Evolutionary conservation across 192 early-diverging fungal genomes (phyloP).

Genomic region (Entrophospora sp.): DNA sequence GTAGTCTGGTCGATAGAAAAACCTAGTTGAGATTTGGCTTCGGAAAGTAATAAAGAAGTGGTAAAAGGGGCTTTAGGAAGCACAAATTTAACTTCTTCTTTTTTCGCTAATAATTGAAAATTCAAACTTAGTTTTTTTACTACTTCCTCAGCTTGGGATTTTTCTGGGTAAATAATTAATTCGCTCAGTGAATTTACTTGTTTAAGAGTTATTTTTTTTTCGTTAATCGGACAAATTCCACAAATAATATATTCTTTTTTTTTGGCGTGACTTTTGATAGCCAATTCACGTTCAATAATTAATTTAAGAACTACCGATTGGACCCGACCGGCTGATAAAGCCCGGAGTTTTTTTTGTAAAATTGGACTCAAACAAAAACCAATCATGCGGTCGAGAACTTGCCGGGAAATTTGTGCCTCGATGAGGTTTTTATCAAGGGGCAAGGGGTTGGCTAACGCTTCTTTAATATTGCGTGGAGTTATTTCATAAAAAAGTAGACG

Average conservation of each 20-base stretch:
- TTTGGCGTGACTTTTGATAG: not conserved
- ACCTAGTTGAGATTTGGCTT: not conserved
- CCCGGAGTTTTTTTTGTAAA: not conserved
- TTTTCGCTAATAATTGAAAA: not conserved
- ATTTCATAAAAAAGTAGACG: slow-evolving; percentile 14
- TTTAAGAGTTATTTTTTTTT: not conserved
- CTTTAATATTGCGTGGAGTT: not conserved
- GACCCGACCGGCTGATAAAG: slow-evolving; percentile 1
- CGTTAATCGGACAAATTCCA: slow-evolving; percentile 3
- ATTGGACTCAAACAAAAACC: slow-evolving; percentile 1
- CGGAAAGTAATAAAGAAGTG: not conserved
- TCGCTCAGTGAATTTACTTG: not conserved
- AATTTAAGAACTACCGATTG: slow-evolving; percentile 14
- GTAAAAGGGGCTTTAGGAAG: not conserved
- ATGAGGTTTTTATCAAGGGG: not conserved
- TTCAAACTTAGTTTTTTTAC: not conserved
- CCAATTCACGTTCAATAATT: not conserved
- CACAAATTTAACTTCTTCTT: slow-evolving; percentile 6
- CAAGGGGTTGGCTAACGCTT: not conserved
- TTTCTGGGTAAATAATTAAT: slow-evolving; percentile 3
- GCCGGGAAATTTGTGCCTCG: not conserved
- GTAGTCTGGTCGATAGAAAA: not conserved
- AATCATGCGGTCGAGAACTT: slow-evolving; percentile 16
- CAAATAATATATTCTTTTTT: slow-evolving; percentile 15
- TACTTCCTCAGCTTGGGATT: not conserved